Evolutionary conservation across 805 yeast genomes (phyloP).

Genomic region (Candida parachauliodes): DNA sequence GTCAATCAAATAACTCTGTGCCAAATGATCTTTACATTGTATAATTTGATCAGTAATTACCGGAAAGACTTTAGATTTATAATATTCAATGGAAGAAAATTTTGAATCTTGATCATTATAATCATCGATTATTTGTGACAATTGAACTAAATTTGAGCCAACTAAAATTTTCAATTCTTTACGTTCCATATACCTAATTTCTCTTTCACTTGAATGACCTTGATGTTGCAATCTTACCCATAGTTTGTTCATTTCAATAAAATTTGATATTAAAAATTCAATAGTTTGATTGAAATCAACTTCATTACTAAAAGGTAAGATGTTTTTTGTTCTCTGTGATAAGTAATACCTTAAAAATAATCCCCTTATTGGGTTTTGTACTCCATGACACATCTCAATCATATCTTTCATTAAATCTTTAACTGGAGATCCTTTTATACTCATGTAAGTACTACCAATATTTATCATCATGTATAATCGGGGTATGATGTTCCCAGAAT

Average conservation of each 20-base stretch:
- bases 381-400: constrained; percentile 97
- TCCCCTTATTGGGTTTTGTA: constrained; percentile 93
- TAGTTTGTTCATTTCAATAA: constrained; percentile 94
- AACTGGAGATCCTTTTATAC: constrained; percentile 71
- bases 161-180: constrained; percentile 86
- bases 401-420: constrained; percentile 89
- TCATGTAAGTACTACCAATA: constrained; percentile 86
- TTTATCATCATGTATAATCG: constrained; percentile 92
- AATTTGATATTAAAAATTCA: constrained; percentile 77
- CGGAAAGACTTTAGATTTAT: constrained; percentile 63
- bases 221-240: constrained; percentile 98
- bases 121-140: constrained; percentile 80
- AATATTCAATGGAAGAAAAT: constrained; percentile 27
- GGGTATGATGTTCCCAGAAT: constrained; percentile 91
- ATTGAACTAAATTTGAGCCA: constrained; percentile 86
- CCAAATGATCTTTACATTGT: constrained; percentile 87
- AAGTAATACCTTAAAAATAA: constrained; percentile 85
- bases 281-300: constrained; percentile 62
- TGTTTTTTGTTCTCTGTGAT: constrained; percentile 74
- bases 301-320: constrained; percentile 42
- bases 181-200: constrained; percentile 71
- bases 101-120: constrained; percentile 29
- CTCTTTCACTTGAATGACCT: constrained; percentile 83
- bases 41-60: constrained; percentile 82
- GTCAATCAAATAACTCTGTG: constrained; percentile 88